These are phyloP conservation scores for Paramecium primaurelia DNA, from an alignment of 73 alveolate genomes.

Conservation along the genomic window DNA sequence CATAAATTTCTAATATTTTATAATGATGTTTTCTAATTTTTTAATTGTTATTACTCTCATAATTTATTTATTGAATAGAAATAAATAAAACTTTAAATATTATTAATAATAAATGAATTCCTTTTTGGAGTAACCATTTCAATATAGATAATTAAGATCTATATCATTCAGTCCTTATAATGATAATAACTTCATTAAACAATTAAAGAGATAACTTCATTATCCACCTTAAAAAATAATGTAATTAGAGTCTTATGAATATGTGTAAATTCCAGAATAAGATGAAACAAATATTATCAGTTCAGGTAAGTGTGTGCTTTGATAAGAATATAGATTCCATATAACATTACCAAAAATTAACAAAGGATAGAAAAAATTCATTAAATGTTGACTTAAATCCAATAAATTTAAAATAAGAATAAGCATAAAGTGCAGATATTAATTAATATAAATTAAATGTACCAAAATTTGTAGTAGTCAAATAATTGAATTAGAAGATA, in stretches of 20 bases:
- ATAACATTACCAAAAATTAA: not conserved
- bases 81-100: not conserved
- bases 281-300: not conserved
- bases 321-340: not conserved
- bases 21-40: too few relatives aligned
- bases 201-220: not conserved
- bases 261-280: not conserved
- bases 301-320: not conserved
- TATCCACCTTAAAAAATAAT: not conserved
- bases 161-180: not conserved
- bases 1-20: too few relatives aligned
- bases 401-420: not conserved
- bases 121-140: not conserved
- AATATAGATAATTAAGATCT: not conserved
- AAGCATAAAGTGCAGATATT: not conserved
- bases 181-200: not conserved
- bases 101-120: not conserved
- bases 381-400: not conserved
- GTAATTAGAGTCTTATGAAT: not conserved
- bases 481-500: not conserved
- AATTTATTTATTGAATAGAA: constrained; percentile 66
- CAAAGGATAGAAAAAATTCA: not conserved
- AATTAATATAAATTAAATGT: not conserved
- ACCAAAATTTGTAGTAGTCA: not conserved
- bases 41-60: constrained; percentile 6